Conservation (phyloP, 176 grass and related monocot species). For the Bolboschoenus planiculmis region DNA sequence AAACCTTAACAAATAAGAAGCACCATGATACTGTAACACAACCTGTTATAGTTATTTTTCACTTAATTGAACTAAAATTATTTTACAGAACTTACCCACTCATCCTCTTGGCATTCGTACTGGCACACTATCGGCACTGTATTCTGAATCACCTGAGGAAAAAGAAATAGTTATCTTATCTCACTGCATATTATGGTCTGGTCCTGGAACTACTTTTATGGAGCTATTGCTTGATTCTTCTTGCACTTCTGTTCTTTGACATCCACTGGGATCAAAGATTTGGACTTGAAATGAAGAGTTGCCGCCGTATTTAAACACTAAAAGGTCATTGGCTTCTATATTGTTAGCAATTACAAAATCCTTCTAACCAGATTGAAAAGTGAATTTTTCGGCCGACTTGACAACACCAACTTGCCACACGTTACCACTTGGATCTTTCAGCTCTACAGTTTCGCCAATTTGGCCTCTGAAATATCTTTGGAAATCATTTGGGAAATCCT, state of each 20-base stretch:
- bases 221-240: not conserved
- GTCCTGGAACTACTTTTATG: not conserved
- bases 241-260: constrained; percentile 26
- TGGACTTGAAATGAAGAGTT: constrained; percentile 28
- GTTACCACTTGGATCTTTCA: constrained; percentile 28
- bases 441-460: constrained; percentile 10
- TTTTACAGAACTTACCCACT: not conserved
- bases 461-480: constrained; percentile 20
- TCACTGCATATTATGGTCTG: not conserved
- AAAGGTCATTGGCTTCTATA: constrained; percentile 33
- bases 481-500: constrained; percentile 41
- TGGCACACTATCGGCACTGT: not conserved
- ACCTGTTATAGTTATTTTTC: not conserved
- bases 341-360: constrained; percentile 44
- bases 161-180: not conserved
- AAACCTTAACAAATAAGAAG: not conserved
- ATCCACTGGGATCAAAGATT: constrained; percentile 34
- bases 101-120: not conserved
- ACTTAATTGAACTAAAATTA: not conserved
- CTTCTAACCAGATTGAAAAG: constrained; percentile 35
- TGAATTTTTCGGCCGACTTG: not conserved
- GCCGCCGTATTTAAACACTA: constrained; percentile 36
- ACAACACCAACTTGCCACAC: constrained; percentile 21
- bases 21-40: not conserved
- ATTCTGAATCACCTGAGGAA: not conserved